Evolutionary conservation across 306 rosid species (phyloP).

Genomic region (Vigna trinervia): DNA sequence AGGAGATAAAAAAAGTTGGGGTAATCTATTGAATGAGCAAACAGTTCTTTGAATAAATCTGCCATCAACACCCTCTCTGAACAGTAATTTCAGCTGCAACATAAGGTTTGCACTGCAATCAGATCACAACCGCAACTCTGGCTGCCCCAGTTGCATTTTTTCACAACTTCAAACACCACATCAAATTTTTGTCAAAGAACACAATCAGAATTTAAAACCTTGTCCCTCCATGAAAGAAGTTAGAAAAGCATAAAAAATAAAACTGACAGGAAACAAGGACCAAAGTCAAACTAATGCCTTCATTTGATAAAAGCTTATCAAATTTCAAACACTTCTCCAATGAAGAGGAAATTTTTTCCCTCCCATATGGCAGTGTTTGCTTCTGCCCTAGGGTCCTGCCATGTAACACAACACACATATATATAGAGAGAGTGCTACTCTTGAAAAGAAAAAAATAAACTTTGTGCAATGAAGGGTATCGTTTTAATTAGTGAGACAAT

Average conservation of each 20-base stretch:
- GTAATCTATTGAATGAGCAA: conserved; percentile 1
- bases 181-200: too few relatives aligned
- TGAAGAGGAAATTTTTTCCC: neutral
- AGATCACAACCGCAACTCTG: neutral
- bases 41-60: conserved; percentile 6
- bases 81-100: neutral
- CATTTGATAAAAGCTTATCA: conserved; percentile 18
- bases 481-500: neutral
- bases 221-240: neutral
- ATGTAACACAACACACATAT: neutral
- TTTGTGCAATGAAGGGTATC: neutral
- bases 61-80: neutral
- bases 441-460: neutral
- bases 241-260: neutral
- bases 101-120: neutral
- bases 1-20: neutral
- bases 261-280: neutral
- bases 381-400: conserved; percentile 1
- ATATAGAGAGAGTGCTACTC: neutral
- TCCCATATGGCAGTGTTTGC: neutral
- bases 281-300: neutral
- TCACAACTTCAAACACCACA: neutral
- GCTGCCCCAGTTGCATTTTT: neutral
- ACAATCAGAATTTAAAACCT: neutral
- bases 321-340: neutral